Evolutionary conservation across 192 early-diverging fungal species (phyloP), one percentile per base, ranked within the genome.

Genomic region (Coemansia sp.): DNA sequence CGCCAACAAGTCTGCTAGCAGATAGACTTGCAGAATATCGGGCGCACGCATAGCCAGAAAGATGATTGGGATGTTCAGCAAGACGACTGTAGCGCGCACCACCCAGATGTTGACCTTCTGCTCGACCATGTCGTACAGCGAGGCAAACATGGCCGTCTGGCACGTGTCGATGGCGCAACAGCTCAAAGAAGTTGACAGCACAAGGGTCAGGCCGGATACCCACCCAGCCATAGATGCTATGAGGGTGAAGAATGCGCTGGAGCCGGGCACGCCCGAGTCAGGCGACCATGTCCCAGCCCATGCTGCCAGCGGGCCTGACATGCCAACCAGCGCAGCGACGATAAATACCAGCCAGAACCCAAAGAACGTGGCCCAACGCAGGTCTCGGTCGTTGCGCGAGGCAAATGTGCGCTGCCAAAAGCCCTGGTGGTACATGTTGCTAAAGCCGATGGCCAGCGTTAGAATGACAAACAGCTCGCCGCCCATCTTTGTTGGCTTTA

Each of bases 381-480:
- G 63, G n/a, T 89, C 87, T 22, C 86, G 79, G 66, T 92, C 85
- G 52, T 80, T 85, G 27, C 81, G 81, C 12, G 91, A 87, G n/a
- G 90, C 83, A 87, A 90, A 92, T 13, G 90, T 88, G 46, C 90
- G 87, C 81, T 92, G 91, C 91, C 91, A 92, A 39, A 89, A 88
- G 24, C 85, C 87, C 72, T 92, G 90, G 44, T 89, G 89, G 73
- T 89, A 91, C 75, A 91, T 82, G 63, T 87, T 87, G 27, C 90
- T 79, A 57, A 85, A 83, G 36, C 76, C 80, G 68, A 91, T 85
- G 41, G 91, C 89, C 61, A 87, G 81, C 7, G 88, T 84, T 64
- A 92, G 84, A 46, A 88, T 88, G 3, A 79, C 85, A 72, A 90
- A 77, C 39, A 87, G 80, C 73, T 90, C 88, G 70, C 86, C 89